phyloP scores from a whole-genome alignment of 1,284 basidiomycete genomes.

The Microbotryum lychnidis-dioicae region DNA sequence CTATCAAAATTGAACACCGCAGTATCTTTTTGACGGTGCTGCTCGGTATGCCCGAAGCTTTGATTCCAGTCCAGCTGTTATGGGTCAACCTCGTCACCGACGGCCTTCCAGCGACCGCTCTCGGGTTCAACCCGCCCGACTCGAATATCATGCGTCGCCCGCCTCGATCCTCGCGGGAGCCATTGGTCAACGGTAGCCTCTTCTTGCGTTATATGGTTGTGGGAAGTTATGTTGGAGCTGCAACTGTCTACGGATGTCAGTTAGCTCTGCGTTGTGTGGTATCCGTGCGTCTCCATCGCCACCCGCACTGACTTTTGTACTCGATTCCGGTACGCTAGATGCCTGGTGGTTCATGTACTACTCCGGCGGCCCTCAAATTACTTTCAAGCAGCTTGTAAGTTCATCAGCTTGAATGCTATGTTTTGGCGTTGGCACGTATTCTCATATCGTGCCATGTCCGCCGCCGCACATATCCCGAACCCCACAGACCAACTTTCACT shows the following conservation, averaged over 20 bases:
- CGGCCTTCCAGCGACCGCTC: slow-evolving; percentile 92
- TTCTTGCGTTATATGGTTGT: slow-evolving; percentile 93
- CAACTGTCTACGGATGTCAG: slow-evolving; percentile 75
- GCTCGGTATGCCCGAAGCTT: slow-evolving; percentile 94
- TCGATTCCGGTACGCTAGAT: slow-evolving; percentile 1
- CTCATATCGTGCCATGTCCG: no score
- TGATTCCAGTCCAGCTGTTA: slow-evolving; percentile 93
- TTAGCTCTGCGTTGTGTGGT: background rate
- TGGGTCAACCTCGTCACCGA: slow-evolving; percentile 97
- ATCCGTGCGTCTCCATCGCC: background rate
- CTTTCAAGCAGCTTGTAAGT: slow-evolving; percentile 82
- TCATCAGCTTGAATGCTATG: background rate
- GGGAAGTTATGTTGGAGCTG: slow-evolving; percentile 85
- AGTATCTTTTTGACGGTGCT: slow-evolving; percentile 95
- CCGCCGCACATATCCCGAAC: background rate
- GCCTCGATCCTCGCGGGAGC: slow-evolving; percentile 78
- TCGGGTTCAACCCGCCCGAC: slow-evolving; percentile 95
- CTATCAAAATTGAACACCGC: slow-evolving; percentile 38
- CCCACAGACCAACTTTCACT: slow-evolving; percentile 80
- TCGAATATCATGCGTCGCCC: slow-evolving; percentile 92
- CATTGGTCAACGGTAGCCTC: slow-evolving; percentile 83
- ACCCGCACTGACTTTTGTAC: slow-evolving; percentile 51
- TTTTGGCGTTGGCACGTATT: background rate
- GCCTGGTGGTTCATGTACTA: slow-evolving; percentile 96
- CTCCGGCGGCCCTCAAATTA: slow-evolving; percentile 78